Conservation (phyloP, 2,329 filamentous ascomycete genomes). For the Lachnellula hyalina region DNA sequence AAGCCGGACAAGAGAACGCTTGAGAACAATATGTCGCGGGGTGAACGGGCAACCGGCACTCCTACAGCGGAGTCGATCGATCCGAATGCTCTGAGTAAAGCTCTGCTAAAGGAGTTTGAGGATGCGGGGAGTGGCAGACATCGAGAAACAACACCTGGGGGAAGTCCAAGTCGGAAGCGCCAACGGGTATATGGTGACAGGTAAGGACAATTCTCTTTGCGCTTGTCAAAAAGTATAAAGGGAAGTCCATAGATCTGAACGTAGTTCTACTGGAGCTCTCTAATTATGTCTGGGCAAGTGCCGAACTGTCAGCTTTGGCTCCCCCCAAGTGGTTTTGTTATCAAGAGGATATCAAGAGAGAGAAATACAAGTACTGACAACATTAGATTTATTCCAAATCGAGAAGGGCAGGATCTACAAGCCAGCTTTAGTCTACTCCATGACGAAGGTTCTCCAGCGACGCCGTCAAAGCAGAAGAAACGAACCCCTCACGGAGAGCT, state of each 20-base stretch:
- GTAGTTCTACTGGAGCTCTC: neutral
- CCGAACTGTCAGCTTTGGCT: neutral
- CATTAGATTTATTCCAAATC: constrained; percentile 87
- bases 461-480: constrained; percentile 79
- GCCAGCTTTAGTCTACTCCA: constrained; percentile 89
- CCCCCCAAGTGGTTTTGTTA: neutral
- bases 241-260: neutral
- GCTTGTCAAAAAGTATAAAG: neutral
- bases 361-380: constrained; percentile 17
- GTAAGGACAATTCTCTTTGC: constrained; percentile 24
- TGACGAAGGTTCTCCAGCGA: constrained; percentile 88
- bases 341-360: neutral
- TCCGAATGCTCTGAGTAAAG: constrained; percentile 52
- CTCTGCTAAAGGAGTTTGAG: constrained; percentile 54
- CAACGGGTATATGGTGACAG: constrained; percentile 60
- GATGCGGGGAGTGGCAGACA: constrained; percentile 52
- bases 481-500: constrained; percentile 83
- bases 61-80: constrained; percentile 35
- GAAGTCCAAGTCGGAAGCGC: constrained; percentile 64
- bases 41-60: constrained; percentile 14
- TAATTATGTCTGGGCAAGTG: neutral
- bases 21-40: constrained; percentile 18
- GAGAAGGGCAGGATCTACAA: constrained; percentile 86
- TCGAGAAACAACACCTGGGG: constrained; percentile 56
- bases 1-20: constrained; percentile 26